Conservation (phyloP, 2,329 filamentous ascomycete genomes). For the Exutisphaerella laricina region DNA sequence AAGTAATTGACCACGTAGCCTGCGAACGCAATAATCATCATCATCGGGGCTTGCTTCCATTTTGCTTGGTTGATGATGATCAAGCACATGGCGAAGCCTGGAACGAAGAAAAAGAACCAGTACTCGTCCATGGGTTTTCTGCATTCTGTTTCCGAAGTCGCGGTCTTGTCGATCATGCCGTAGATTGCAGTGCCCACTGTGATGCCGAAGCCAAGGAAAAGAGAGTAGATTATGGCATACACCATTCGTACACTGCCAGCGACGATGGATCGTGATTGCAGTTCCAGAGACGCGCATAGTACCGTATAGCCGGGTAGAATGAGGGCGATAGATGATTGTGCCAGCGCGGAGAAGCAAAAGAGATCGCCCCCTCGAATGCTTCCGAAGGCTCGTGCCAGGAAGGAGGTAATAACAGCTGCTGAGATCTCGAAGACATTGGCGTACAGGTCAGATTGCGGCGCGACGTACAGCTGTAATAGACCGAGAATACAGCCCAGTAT, state of each 20-base stretch:
- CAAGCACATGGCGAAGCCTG: constrained; percentile 65
- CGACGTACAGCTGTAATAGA: constrained; percentile 65
- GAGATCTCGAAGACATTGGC: constrained; percentile 47
- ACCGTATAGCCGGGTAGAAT: constrained; percentile 45
- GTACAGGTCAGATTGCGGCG: constrained; percentile 67
- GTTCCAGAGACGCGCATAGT: constrained; percentile 42
- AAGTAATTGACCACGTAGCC: constrained; percentile 74
- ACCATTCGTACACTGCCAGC: constrained; percentile 47
- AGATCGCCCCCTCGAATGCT: constrained; percentile 38
- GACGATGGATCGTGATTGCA: constrained; percentile 44
- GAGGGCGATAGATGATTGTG: constrained; percentile 45
- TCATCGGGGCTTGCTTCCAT: constrained; percentile 69
- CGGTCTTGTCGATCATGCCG: constrained; percentile 43
- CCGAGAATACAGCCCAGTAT: constrained; percentile 68
- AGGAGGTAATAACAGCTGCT: constrained; percentile 45
- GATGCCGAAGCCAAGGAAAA: constrained; percentile 50
- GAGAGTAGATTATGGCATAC: constrained; percentile 48
- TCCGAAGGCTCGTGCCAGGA: constrained; percentile 44
- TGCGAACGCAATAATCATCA: constrained; percentile 65
- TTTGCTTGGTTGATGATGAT: constrained; percentile 76
- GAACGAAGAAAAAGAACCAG: constrained; percentile 66
- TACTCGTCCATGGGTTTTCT: constrained; percentile 45
- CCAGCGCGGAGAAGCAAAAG: constrained; percentile 47
- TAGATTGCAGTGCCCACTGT: constrained; percentile 46
- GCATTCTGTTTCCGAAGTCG: constrained; percentile 41